A percentile compares a stretch with the other conserved stretches of the same genome.
Conservation (phyloP, 768 basidiomycete genomes). For the Dioszegia aurantiaca region DNA sequence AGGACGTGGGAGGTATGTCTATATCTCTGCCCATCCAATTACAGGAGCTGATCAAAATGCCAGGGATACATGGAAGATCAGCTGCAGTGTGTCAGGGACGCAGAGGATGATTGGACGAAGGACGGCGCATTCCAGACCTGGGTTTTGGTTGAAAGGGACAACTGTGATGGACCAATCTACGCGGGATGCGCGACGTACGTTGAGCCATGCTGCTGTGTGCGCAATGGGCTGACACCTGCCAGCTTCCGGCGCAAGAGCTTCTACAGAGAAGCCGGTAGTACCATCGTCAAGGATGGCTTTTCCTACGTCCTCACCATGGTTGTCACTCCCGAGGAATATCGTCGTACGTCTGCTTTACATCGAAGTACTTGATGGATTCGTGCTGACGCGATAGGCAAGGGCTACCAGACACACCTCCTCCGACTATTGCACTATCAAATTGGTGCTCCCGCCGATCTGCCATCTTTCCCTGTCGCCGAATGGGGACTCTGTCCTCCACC, state of each 20-base stretch:
- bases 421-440: slow-evolving; percentile 33
- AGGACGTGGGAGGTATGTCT: slow-evolving; percentile 26
- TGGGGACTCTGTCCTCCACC: slow-evolving; percentile 18
- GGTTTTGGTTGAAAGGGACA: slow-evolving; percentile 31
- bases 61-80: not conserved
- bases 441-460: slow-evolving; percentile 16
- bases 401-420: slow-evolving; percentile 38
- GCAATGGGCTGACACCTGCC: not conserved
- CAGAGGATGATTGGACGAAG: not conserved
- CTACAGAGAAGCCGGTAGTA: not conserved
- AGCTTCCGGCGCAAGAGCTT: not conserved
- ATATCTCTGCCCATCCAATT: not conserved
- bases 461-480: slow-evolving; percentile 18
- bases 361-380: too few species aligned
- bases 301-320: not conserved
- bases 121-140: slow-evolving; percentile 9
- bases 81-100: not conserved
- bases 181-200: slow-evolving; percentile 38
- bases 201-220: too few species aligned
- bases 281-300: not conserved
- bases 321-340: slow-evolving; percentile 32
- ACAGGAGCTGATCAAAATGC: not conserved
- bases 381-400: slow-evolving; percentile 32
- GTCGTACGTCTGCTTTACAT: slow-evolving; percentile 25
- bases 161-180: slow-evolving; percentile 29